Evolutionary conservation across 345 rosid species (phyloP).

Genomic region (Hypericum perforatum): DNA sequence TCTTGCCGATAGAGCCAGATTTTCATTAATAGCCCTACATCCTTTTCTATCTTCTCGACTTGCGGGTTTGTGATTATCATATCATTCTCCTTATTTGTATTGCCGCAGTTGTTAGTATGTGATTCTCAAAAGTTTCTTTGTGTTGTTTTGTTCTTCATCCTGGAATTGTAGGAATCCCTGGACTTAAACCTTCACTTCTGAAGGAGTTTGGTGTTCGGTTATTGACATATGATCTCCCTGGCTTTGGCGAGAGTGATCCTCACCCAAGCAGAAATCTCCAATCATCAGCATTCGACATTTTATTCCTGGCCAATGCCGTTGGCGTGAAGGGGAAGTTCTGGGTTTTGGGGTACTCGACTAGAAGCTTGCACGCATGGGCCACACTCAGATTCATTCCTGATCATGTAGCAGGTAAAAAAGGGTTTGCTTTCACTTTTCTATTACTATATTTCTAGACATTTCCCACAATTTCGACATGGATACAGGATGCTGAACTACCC

Average conservation of each 20-base stretch:
- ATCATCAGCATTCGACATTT: conserved; percentile 54
- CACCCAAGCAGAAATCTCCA: conserved; percentile 45
- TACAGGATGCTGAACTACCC: too few relatives aligned
- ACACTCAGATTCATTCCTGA: conserved; percentile 57
- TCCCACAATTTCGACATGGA: too few relatives aligned
- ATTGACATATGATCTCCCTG: conserved; percentile 66
- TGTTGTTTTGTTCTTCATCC: background rate
- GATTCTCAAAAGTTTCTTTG: background rate
- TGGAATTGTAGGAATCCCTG: conserved; percentile 45
- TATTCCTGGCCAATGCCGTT: conserved; percentile 36
- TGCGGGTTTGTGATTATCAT: conserved; percentile 34
- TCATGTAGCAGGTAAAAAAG: conserved; percentile 41
- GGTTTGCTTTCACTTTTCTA: background rate
- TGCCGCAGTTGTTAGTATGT: background rate
- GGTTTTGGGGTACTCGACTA: conserved; percentile 60
- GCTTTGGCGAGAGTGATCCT: conserved; percentile 79
- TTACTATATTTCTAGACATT: background rate
- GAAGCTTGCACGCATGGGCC: conserved; percentile 66
- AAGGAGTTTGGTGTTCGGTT: conserved; percentile 60
- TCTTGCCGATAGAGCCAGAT: conserved; percentile 44
- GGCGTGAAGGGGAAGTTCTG: conserved; percentile 50
- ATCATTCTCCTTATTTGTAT: background rate
- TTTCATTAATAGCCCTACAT: conserved; percentile 48
- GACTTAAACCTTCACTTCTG: conserved; percentile 46
- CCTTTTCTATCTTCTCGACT: conserved; percentile 61